These are phyloP conservation scores for Amaranthus palmeri DNA, from an alignment of 148 eudicot species.

Conservation along the genomic window DNA sequence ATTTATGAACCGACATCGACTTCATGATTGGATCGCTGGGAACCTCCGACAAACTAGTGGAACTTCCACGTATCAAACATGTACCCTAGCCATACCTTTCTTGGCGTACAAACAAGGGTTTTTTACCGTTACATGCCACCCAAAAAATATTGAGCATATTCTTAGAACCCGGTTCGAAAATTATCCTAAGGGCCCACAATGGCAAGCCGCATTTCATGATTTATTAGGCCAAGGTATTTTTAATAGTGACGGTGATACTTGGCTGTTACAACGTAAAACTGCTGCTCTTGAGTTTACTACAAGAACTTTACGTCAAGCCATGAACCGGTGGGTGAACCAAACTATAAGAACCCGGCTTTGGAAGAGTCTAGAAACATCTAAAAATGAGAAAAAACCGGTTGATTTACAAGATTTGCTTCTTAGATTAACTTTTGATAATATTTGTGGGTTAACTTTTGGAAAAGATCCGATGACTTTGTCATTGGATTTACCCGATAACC, in stretches of 20 bases:
- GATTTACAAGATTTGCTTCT: conserved; percentile 62
- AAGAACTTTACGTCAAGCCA: conserved; percentile 75
- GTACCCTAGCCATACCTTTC: conserved; percentile 70
- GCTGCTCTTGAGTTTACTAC: conserved; percentile 93
- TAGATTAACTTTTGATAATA: conserved; percentile 74
- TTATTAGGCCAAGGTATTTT: conserved; percentile 84
- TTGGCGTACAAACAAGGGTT: conserved; percentile 65
- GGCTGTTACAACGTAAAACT: conserved; percentile 82
- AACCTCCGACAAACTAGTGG: conserved; percentile 55
- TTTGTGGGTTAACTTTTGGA: conserved; percentile 85
- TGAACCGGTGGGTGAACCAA: conserved; percentile 90
- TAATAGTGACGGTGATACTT: conserved; percentile 82
- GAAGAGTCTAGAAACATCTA: conserved; percentile 57
- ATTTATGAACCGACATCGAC: conserved; percentile 49
- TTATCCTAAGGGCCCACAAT: conserved; percentile 85
- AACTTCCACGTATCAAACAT: conserved; percentile 76
- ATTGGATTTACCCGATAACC: conserved; percentile 57
- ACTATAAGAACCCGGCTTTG: conserved; percentile 69
- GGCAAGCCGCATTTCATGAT: conserved; percentile 86
- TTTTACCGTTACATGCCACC: conserved; percentile 82
- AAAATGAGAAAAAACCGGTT: conserved; percentile 32
- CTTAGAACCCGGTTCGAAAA: conserved; percentile 80
- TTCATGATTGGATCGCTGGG: conserved; percentile 77
- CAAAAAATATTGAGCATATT: conserved; percentile 76
- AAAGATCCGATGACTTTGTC: conserved; percentile 81